A percentile compares a stretch with the other conserved stretches of the same genome.
phyloP scores from a whole-genome alignment of 1,284 basidiomycete species.

The Neolentinus lepideus region DNA sequence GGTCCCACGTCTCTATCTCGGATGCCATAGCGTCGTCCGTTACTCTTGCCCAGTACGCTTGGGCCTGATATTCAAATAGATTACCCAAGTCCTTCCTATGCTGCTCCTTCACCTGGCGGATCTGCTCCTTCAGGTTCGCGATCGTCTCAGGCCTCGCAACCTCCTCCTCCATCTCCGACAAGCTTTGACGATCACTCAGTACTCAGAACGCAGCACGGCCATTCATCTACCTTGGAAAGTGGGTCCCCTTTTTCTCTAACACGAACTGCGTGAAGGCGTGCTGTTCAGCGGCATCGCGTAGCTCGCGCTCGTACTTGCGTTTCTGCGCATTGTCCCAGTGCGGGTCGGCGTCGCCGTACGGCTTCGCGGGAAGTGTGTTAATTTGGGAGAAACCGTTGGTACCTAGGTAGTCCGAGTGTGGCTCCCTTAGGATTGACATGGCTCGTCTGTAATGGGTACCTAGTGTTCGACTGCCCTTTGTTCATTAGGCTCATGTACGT shows the following conservation, averaged over 20 bases:
- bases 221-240: constrained; percentile 10
- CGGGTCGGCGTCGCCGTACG: neutral
- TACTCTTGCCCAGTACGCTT: constrained; percentile 33
- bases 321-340: neutral
- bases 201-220: neutral
- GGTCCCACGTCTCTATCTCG: constrained; percentile 5
- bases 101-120: constrained; percentile 28
- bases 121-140: constrained; percentile 23
- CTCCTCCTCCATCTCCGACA: constrained; percentile 13
- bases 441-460: too few species aligned
- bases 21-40: constrained; percentile 18
- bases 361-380: neutral
- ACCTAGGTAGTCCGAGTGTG: neutral
- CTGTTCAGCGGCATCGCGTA: constrained; percentile 1
- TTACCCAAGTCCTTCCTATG: constrained; percentile 35
- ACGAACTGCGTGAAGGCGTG: constrained; percentile 12
- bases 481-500: too few species aligned
- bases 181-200: constrained; percentile 5
- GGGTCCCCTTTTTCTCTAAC: constrained; percentile 10
- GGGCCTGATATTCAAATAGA: constrained; percentile 32
- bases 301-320: neutral
- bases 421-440: neutral
- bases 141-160: constrained; percentile 17
- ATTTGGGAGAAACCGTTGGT: neutral
- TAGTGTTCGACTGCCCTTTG: too few species aligned